phyloP scores from a whole-genome alignment of 345 rosid genomes.

The Euphorbia lathyris region DNA sequence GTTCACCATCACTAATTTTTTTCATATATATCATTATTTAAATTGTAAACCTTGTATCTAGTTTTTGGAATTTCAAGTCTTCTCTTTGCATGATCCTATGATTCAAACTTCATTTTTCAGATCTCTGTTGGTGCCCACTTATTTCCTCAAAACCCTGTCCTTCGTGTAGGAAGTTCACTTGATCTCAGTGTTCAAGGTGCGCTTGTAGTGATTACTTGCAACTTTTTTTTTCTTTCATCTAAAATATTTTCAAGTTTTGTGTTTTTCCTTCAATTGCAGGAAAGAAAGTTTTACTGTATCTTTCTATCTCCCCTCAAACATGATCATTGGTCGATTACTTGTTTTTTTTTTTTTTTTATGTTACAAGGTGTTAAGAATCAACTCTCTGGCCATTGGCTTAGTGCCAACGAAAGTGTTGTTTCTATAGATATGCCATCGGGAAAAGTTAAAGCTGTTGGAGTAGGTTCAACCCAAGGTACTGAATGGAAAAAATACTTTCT shows the following conservation, averaged over 20 bases:
- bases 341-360: conserved; percentile 4
- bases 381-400: conserved; percentile 64
- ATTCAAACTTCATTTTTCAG: conserved; percentile 38
- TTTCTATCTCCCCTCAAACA: neutral
- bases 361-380: conserved; percentile 48
- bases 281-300: neutral
- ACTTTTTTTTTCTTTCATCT: neutral
- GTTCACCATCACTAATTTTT: neutral
- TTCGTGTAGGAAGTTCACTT: conserved; percentile 51
- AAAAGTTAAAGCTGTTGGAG: conserved; percentile 63
- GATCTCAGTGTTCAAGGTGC: conserved; percentile 64
- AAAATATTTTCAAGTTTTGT: neutral
- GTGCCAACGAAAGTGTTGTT: conserved; percentile 60
- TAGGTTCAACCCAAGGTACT: conserved; percentile 69
- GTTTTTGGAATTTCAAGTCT: conserved; percentile 1
- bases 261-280: neutral
- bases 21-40: neutral
- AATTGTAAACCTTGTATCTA: neutral
- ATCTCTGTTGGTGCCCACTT: conserved; percentile 82
- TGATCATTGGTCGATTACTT: neutral
- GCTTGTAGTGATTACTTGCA: conserved; percentile 14
- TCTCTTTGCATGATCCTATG: neutral
- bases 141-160: conserved; percentile 65
- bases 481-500: conserved; percentile 5
- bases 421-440: conserved; percentile 55